Evolutionary conservation across 495 filamentous ascomycete species (phyloP).

Genomic region (Trichoderma gamsii): DNA sequence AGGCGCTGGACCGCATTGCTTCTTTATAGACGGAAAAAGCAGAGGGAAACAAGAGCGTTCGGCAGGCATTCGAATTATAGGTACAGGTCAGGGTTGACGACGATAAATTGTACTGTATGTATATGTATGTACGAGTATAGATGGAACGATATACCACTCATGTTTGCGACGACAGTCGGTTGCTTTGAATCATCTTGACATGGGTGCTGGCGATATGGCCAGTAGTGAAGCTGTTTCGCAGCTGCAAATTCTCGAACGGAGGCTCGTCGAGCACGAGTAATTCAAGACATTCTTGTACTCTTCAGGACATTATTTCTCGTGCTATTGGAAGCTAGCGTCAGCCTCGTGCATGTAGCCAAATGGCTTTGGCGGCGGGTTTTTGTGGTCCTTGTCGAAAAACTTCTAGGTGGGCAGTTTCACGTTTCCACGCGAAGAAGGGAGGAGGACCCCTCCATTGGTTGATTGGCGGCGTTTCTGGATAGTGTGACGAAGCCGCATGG

Average conservation of each 20-base stretch:
- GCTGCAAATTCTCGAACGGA: not conserved
- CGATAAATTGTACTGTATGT: not conserved
- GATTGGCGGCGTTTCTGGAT: not conserved
- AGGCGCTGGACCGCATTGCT: constrained; percentile 4
- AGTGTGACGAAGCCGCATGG: not conserved
- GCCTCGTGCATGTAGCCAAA: not conserved
- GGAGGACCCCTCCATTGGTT: not conserved
- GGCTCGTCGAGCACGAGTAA: not conserved
- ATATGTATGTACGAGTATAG: constrained; percentile 9
- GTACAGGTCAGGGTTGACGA: too few species aligned
- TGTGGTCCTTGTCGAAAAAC: not conserved
- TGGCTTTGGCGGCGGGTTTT: not conserved
- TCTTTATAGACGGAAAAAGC: constrained; percentile 1
- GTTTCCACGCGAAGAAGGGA: constrained; percentile 1
- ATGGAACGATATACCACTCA: constrained; percentile 12
- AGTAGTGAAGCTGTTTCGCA: not conserved
- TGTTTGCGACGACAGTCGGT: not conserved
- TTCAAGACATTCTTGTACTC: not conserved
- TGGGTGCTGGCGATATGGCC: not conserved
- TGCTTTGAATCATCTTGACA: not conserved
- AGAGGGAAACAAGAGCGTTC: not conserved
- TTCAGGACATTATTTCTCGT: not conserved
- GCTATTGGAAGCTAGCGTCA: not conserved
- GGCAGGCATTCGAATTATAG: not conserved
- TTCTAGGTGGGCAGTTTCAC: not conserved